These are phyloP conservation scores for Pistacia atlantica DNA, from an alignment of 345 rosid species.

Conservation along the genomic window DNA sequence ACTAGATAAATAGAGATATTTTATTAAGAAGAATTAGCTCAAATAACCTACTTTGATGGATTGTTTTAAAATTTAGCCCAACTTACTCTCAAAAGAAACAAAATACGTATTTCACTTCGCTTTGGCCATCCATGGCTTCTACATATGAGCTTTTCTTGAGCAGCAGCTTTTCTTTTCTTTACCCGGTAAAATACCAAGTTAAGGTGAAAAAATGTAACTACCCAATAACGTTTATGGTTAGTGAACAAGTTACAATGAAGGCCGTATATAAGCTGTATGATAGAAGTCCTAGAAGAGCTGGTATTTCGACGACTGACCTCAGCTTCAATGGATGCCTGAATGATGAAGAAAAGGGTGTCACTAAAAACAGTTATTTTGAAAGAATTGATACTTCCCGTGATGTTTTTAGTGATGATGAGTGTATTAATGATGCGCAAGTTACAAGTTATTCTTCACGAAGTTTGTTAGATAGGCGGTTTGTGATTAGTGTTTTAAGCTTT, in stretches of 20 bases:
- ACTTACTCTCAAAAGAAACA: too few relatives aligned
- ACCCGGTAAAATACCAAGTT: neutral
- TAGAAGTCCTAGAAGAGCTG: conserved; percentile 20
- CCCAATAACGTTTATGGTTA: neutral
- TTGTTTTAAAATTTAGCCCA: too few relatives aligned
- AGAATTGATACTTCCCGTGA: neutral
- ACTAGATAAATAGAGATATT: too few relatives aligned
- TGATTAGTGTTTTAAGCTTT: conserved; percentile 18
- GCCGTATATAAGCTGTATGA: conserved; percentile 20
- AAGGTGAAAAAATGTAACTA: conserved; percentile 7
- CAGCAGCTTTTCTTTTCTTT: neutral
- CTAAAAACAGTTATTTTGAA: neutral
- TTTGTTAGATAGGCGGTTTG: conserved; percentile 7
- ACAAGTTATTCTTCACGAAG: neutral
- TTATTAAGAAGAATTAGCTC: too few relatives aligned
- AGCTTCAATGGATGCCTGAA: neutral
- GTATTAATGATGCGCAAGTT: neutral
- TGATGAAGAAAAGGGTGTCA: conserved; percentile 5
- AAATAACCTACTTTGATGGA: too few relatives aligned
- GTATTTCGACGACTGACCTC: neutral
- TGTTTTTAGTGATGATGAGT: neutral
- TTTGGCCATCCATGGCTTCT: conserved; percentile 15
- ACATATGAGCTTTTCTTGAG: neutral
- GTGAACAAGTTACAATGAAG: neutral
- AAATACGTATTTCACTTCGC: too few relatives aligned